These are phyloP conservation scores for Massariosphaeria phaeospora DNA, from an alignment of 495 filamentous ascomycete genomes.

Conservation along the genomic window DNA sequence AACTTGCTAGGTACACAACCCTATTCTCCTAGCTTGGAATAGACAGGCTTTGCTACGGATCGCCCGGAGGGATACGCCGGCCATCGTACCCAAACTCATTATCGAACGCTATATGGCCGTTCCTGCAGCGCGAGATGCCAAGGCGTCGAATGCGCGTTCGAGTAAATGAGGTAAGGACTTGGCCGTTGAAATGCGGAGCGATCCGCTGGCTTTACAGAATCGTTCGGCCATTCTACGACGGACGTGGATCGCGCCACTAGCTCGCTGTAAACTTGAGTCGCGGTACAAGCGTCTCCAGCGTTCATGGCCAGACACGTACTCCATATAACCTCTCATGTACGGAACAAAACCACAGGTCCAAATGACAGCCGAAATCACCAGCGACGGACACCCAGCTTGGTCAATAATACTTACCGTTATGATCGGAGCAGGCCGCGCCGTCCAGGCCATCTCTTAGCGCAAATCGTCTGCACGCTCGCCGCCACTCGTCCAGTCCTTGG, in stretches of 20 bases:
- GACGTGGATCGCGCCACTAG: slow-evolving; percentile 15
- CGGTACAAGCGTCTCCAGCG: no score
- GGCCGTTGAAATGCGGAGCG: slow-evolving; percentile 34
- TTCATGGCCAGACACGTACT: no score
- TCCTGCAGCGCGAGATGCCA: slow-evolving; percentile 30
- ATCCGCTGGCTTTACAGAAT: slow-evolving; percentile 29
- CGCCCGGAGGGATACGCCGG: slow-evolving; percentile 27
- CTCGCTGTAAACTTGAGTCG: no score
- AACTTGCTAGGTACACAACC: no score
- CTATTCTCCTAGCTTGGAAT: slow-evolving; percentile 11
- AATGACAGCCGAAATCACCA: neutral
- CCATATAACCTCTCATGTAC: no score
- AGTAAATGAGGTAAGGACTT: slow-evolving; percentile 30
- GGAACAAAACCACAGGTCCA: neutral
- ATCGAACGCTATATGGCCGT: slow-evolving; percentile 25
- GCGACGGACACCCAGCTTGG: slow-evolving; percentile 3
- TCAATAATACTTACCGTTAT: slow-evolving; percentile 25
- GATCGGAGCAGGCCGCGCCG: slow-evolving; percentile 28
- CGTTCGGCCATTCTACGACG: slow-evolving; percentile 14
- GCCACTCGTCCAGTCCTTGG: slow-evolving; percentile 21
- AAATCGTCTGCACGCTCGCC: slow-evolving; percentile 21
- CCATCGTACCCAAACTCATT: slow-evolving; percentile 1
- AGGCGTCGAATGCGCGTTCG: slow-evolving; percentile 15
- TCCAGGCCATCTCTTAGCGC: slow-evolving; percentile 17
- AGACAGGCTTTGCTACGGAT: slow-evolving; percentile 11